Conservation (phyloP, 345 rosid species). For the Salix caprea region DNA sequence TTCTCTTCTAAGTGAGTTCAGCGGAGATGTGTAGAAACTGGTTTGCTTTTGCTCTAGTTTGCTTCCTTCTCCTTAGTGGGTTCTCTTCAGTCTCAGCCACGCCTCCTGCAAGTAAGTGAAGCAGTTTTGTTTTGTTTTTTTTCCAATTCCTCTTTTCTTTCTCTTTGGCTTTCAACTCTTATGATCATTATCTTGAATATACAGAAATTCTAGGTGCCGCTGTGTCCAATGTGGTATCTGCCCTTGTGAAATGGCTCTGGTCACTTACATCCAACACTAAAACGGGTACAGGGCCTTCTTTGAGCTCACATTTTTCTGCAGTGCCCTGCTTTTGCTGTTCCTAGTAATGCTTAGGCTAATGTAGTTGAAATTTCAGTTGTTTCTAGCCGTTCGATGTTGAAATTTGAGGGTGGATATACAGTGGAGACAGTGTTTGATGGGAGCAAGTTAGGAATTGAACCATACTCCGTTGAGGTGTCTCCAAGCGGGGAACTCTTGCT, state of each 20-base stretch:
- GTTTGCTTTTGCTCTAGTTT: background rate
- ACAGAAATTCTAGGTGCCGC: slow-evolving; percentile 25
- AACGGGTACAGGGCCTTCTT: slow-evolving; percentile 9
- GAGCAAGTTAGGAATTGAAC: slow-evolving; percentile 29
- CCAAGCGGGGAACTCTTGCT: slow-evolving; percentile 26
- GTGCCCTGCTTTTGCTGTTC: background rate
- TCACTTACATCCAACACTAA: slow-evolving; percentile 26
- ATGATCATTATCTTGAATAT: background rate
- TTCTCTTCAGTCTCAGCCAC: slow-evolving; percentile 72
- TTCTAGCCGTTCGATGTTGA: slow-evolving; percentile 30
- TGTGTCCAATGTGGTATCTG: slow-evolving; percentile 21
- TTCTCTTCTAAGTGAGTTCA: background rate
- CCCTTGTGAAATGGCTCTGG: slow-evolving; percentile 29
- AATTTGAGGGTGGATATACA: slow-evolving; percentile 30
- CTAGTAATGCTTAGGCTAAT: slow-evolving; percentile 5
- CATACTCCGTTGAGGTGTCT: slow-evolving; percentile 17
- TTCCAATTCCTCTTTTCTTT: background rate
- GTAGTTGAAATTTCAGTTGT: slow-evolving; percentile 10
- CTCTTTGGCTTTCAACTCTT: background rate
- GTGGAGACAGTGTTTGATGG: slow-evolving; percentile 38
- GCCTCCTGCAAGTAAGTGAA: slow-evolving; percentile 71
- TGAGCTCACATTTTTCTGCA: slow-evolving; percentile 7
- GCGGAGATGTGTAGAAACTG: background rate
- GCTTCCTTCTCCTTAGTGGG: slow-evolving; percentile 13
- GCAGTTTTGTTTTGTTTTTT: background rate